Base-by-base conservation (phyloP, 75 land plant species). In the Pinus tabuliformis region DNA sequence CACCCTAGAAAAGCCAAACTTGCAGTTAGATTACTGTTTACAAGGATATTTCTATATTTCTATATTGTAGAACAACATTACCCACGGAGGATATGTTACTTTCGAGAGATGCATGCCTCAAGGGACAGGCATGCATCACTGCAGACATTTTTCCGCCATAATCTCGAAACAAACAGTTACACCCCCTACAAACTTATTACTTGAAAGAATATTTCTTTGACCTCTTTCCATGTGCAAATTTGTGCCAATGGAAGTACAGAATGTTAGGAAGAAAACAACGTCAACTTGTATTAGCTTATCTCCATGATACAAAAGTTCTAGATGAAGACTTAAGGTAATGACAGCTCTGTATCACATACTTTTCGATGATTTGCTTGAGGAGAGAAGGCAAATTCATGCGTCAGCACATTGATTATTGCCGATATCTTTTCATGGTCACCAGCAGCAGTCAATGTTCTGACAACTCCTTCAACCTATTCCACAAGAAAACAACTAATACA, bases 401-500 rank as follows among this genome's bases (percentile, higher is more conserved):
- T 84, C 85, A 97, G 81, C 77, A 89, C 26, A 80, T 83, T 78
- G 74, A 97, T 90, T 56, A 97, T 88, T 22, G 90, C 77, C 7
- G 96, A 74, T 21, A 97, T 95, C 81, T 83, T 91, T 33, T 95
- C 99, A 78, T 97, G 98, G 63, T 97, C 99, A 12, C 93, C 94
- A 1, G 82, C 78, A 17, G 71, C 73, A 17, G 88, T 85, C 42
- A 95, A 80, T 18, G 77, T 79, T 86, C 88, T 97, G 77, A 97
- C 89, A 54, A 95, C 89, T 54, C 95, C 98, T 74, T 97, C 96
- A 28, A 95, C 84, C 98, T 95, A 62, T 24, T 59, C 22, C 57
- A 75, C 49, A 45, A 45, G 49, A 45, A 8, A 45, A 45, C 49
- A 45, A 45, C 49, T 45, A 45, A 45, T 45, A 45, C 33, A 33